Evolutionary conservation across 2,329 filamentous ascomycete species (phyloP), one percentile per base, ranked within the genome.

Genomic region (Bipolaris oryzae): DNA sequence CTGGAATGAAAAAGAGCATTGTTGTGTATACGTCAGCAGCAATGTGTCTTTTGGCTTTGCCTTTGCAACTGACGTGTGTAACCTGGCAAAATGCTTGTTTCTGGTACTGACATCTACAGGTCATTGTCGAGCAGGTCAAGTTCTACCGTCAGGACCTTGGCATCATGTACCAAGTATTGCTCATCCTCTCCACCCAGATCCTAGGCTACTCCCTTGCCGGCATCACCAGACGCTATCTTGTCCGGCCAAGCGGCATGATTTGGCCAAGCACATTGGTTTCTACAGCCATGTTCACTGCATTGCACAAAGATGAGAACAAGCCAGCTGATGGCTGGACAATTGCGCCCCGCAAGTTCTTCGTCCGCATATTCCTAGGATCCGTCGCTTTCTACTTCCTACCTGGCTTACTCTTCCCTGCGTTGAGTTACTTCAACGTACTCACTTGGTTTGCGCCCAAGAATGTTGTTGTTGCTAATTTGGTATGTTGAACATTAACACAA

Each of bases 251-350:
- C 60, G 90, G 90, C 57, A 96, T 96, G 89, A 92, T 96, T 45
- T 96, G 92, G 92, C 92, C 92, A 1, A 89, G 89, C 20, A 96
- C 92, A 0, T 80, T 96, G 47, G 92, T 94, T 83, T 94, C 91
- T 18, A 91, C 91, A 0, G 89, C 91, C 67, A 93, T 96, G 90
- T 95, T 96, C 68, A 89, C 87, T 3, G 94, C 91, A 0, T 81
- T 96, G 47, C 92, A 96, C 76, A 92, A 89, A 68, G 87, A 92
- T 58, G 88, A 93, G 70, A 96, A 95, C 74, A 90, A 89, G 65
- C 84, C 87, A 34, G 91, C 90, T 18, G 88, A 91, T 73, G 90
- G 91, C 33, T 96, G 92, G 92, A 88, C 78, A 39, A 89, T 96
- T 48, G 91, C 89, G 61, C 83, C 91, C 44, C 93, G 91, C 84